Evolutionary conservation across 1,284 basidiomycete genomes (phyloP), one percentile per base, ranked within the genome.

Genomic region (Cutaneotrichosporon dermatis): DNA sequence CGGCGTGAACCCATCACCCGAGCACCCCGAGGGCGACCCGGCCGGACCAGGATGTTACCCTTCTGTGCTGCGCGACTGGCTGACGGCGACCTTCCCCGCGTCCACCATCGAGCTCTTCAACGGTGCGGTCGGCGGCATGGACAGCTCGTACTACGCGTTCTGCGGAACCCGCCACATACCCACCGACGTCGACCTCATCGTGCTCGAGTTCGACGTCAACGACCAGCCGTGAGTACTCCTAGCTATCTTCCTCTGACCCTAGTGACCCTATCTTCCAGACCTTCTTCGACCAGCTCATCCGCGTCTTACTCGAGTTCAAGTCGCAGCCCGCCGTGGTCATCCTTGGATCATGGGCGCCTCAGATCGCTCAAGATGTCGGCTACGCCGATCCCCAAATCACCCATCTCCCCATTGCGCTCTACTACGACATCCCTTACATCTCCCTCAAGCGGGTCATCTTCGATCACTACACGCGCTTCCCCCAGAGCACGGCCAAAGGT

Each of bases 161-260:
- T 78, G 76, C 52, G 76, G 76, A 0, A 74, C 74, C 12, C 75
- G 77, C 57, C 77, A 79, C 55, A 75, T 77, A 33, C 68, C 72
- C 1, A 56, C 54, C 12, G 72, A 79, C 57, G 72, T 70, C 1
- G 75, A 79, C 54, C 68, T 79, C 4, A 72, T 79, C 56, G 63
- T 79, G 2, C 66, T 79, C 16, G 77, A 79, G 63, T 77, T 79
- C 59, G 75, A 76, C 55, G 76, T 79, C 51, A 79, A 79, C 60
- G 77, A 79, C 61, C 75, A 76, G 62, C 57, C 72, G 71, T 76
- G 59, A 62, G 74, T 66, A 3, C 2, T 6, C 16, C 10, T n/a
- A 25, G 12, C 16, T n/a, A 3, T 6, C 4, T 10, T 15, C 43
- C 56, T 39, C 37, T 54, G 25, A 25, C 25, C 6, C 2, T 60